Base-by-base conservation (phyloP, 768 basidiomycete species). In the Psilocybe azurescens region DNA sequence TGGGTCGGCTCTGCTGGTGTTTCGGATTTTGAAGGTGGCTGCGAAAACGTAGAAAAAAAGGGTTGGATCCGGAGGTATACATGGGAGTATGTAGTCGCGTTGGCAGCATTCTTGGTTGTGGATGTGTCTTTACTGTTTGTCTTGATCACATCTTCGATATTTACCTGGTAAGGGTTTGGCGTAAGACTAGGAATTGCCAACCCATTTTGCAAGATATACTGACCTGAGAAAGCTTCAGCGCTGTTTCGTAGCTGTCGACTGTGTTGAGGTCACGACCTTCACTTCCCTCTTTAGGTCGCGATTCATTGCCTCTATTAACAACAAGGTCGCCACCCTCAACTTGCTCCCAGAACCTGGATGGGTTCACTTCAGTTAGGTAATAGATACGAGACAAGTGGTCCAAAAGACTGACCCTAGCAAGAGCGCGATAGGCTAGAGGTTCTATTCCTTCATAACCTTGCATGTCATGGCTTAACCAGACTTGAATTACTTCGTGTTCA, bases 391-490 rank as follows among this genome's bases (percentile, higher is more conserved):
- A 36, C 14, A 58, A 56, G 18, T 32, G 32, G 33, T 28, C 18
- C 16, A 60, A 44, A 30, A 48, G 38, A 70, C 89, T 56, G 65
- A 95, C 95, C 74, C 90, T 84, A 20, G 93, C 78, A 48, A 98
- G 80, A 2, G 93, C 90, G 24, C 90, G 87, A 77, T 97, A 99
- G 28, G 95, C 93, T n/a, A 99, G 83, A 10, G 89, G 84, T 77
- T 99, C 97, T 47, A 99, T 85, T 6, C 97, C 97, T 60, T 96
- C 95, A 72, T 97, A 98, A 16, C 97, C 97, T 65, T 85, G 82
- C 96, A 99, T 96, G 67, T 97, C 95, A 77, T 99, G 96, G 70
- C 90, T 91, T 41, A 99, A 78, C 91, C 93, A 94, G 7, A 99
- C 89, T 73, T 97, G 89, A 65, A 99, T 95, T 14, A 98, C 94